A percentile compares a stretch with the other conserved stretches of the same genome.
Evolutionary conservation across 2,329 filamentous ascomycete genomes (phyloP).

Genomic region (Aureobasidium sp.): DNA sequence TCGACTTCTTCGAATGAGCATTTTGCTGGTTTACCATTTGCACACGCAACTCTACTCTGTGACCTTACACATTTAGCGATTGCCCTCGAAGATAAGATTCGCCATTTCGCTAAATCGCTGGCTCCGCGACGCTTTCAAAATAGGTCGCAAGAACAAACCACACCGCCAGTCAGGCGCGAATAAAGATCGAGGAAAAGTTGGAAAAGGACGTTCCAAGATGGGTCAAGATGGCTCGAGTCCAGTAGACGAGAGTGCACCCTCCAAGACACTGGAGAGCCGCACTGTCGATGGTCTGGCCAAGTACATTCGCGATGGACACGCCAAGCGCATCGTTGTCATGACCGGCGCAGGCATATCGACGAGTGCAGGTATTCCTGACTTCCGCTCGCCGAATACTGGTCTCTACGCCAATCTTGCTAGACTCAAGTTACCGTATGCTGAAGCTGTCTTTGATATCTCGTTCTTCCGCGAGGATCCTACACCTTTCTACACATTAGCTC

Average conservation of each 20-base stretch:
- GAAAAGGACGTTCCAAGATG: conserved; percentile 65
- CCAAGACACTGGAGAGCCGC: conserved; percentile 72
- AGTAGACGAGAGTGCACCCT: conserved; percentile 69
- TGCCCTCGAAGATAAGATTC: not conserved
- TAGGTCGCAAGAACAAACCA: conserved; percentile 57
- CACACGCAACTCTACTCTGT: no score
- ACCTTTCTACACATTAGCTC: conserved; percentile 92
- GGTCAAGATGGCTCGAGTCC: conserved; percentile 82
- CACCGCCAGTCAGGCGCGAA: conserved; percentile 43
- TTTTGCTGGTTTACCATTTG: not conserved
- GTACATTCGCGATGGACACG: conserved; percentile 76
- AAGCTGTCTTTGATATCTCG: conserved; percentile 94
- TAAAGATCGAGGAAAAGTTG: conserved; percentile 27
- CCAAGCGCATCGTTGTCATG: conserved; percentile 89
- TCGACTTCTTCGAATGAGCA: not conserved
- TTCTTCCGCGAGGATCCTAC: conserved; percentile 88
- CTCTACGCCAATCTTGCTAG: conserved; percentile 88
- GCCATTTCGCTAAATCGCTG: conserved; percentile 15
- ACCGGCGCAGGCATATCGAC: conserved; percentile 98
- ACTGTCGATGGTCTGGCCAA: conserved; percentile 80
- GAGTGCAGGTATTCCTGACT: conserved; percentile 96
- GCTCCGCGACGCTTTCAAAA: conserved; percentile 37
- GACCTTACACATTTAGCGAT: not conserved
- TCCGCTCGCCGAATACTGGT: conserved; percentile 92
- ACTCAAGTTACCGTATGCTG: conserved; percentile 83